A percentile compares a stretch with the other conserved stretches of the same genome.
phyloP scores from a whole-genome alignment of 176 grass and related monocot species.

The Lolium perenne region DNA sequence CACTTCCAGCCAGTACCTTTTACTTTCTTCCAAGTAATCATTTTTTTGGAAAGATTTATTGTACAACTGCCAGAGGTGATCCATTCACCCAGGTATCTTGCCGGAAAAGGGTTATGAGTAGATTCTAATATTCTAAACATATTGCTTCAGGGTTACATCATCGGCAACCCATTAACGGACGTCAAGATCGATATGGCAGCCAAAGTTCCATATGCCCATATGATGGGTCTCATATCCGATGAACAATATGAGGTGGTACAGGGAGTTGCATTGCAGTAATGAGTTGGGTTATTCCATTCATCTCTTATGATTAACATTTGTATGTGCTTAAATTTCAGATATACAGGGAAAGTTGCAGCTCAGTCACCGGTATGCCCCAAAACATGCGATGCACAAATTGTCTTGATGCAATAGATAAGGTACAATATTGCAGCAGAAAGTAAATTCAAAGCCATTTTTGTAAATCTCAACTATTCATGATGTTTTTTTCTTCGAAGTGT shows the following conservation, averaged over 20 bases:
- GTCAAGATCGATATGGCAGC: background rate
- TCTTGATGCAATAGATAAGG: conserved; percentile 12
- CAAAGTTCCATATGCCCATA: background rate
- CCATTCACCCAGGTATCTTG: too few relatives aligned
- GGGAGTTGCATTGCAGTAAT: background rate
- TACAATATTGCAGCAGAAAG: background rate
- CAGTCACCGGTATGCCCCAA: background rate
- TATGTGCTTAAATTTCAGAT: background rate
- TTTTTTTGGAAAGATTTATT: too few relatives aligned
- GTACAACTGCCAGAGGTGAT: too few relatives aligned
- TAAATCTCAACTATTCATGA: background rate
- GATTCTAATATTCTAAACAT: background rate
- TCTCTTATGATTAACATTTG: background rate
- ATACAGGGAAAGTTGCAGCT: background rate
- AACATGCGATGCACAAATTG: background rate
- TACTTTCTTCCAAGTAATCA: too few relatives aligned
- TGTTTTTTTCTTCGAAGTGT: background rate
- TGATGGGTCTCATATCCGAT: conserved; percentile 12
- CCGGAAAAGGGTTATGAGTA: background rate
- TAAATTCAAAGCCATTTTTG: too few relatives aligned
- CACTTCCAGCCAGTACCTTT: too few relatives aligned
- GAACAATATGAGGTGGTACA: background rate
- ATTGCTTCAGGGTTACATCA: background rate
- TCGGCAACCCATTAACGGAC: conserved; percentile 8
- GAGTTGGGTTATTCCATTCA: background rate